Percentiles rank a stretch among this genome's conserved stretches.
Evolutionary conservation across 2,329 filamentous ascomycete species (phyloP).

Genomic region (Xylaria arbuscula): DNA sequence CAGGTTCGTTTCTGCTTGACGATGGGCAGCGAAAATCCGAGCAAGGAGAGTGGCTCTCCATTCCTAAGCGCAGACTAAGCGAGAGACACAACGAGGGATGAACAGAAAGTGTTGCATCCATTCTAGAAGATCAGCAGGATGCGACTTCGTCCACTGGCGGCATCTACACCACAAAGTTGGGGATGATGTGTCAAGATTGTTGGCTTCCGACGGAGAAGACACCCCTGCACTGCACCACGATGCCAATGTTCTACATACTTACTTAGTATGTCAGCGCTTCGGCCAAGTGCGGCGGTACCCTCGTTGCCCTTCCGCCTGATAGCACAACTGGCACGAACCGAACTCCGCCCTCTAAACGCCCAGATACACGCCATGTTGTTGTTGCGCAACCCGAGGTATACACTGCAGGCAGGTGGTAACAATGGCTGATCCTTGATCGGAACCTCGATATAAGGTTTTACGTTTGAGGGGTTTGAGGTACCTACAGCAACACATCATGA

Average conservation of each 20-base stretch:
- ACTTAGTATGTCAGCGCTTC: constrained; percentile 31
- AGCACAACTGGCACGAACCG: constrained; percentile 25
- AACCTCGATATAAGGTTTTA: neutral
- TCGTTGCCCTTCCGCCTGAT: constrained; percentile 30
- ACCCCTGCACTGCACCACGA: constrained; percentile 32
- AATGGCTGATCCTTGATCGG: neutral
- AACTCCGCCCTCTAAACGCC: constrained; percentile 22
- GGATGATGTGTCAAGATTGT: constrained; percentile 35
- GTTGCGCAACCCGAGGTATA: neutral
- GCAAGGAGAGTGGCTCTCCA: constrained; percentile 8
- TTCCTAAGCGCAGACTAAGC: constrained; percentile 1
- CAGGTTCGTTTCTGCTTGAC: constrained; percentile 32
- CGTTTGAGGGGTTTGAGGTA: neutral
- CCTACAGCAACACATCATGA: neutral
- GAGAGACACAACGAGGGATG: neutral
- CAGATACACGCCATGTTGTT: constrained; percentile 14
- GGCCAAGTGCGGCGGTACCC: constrained; percentile 30
- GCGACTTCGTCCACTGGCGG: neutral
- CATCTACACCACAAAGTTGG: constrained; percentile 2
- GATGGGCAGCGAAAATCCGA: constrained; percentile 26
- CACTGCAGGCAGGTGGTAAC: neutral
- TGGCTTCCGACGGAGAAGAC: constrained; percentile 17
- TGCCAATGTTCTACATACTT: constrained; percentile 22
- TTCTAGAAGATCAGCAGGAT: constrained; percentile 2
- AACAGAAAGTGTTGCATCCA: neutral